Evolutionary conservation across 495 filamentous ascomycete species (phyloP).

Genomic region (Neurospora sp.): DNA sequence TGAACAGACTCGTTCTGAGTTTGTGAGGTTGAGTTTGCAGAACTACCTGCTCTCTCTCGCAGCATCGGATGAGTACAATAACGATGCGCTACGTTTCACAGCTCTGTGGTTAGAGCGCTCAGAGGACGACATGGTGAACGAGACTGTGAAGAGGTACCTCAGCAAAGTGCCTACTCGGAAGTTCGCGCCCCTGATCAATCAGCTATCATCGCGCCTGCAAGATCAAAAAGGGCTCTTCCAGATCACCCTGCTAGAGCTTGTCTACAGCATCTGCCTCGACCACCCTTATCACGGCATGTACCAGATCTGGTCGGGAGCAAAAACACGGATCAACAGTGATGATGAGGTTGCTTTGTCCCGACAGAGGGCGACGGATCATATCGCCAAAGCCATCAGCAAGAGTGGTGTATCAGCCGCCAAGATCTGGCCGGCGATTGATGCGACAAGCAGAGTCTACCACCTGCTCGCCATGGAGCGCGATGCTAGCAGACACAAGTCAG

Average conservation of each 20-base stretch:
- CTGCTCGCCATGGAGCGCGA: slow-evolving; percentile 58
- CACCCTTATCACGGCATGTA: slow-evolving; percentile 97
- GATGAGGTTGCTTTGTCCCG: slow-evolving; percentile 67
- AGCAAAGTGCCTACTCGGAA: slow-evolving; percentile 73
- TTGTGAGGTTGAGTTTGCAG: slow-evolving; percentile 77
- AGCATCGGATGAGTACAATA: slow-evolving; percentile 80
- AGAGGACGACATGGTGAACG: slow-evolving; percentile 59
- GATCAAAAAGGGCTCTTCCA: slow-evolving; percentile 64
- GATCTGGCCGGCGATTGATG: slow-evolving; percentile 58
- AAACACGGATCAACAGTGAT: slow-evolving; percentile 49
- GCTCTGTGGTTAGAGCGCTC: slow-evolving; percentile 87
- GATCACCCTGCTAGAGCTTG: slow-evolving; percentile 53
- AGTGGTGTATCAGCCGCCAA: slow-evolving; percentile 28
- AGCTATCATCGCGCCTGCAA: slow-evolving; percentile 81
- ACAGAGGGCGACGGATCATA: slow-evolving; percentile 54
- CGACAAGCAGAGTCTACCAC: slow-evolving; percentile 64
- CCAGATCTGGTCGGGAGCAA: slow-evolving; percentile 77
- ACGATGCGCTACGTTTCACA: slow-evolving; percentile 86
- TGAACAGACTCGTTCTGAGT: slow-evolving; percentile 61
- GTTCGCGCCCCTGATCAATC: slow-evolving; percentile 89
- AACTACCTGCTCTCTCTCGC: slow-evolving; percentile 82
- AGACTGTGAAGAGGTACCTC: slow-evolving; percentile 61
- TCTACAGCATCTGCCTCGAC: slow-evolving; percentile 73
- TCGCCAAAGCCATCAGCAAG: slow-evolving; percentile 47
- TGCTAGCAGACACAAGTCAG: slow-evolving; percentile 49